Conservation (phyloP, 306 rosid genomes). For the Bauhinia variegata region DNA sequence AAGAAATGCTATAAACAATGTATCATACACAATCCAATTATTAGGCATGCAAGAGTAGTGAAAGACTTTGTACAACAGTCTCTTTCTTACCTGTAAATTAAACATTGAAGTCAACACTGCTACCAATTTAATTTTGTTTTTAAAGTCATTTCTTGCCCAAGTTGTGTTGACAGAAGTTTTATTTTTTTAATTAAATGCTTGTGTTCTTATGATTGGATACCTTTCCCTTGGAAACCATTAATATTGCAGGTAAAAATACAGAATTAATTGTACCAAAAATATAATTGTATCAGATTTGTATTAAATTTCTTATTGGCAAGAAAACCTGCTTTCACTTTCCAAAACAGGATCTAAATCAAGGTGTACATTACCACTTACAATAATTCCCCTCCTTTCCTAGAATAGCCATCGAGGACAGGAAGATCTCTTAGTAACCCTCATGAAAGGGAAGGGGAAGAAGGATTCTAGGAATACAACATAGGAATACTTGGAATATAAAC, state of each 20-base stretch:
- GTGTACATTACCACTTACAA: slow-evolving; percentile 20
- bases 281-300: not conserved
- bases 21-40: slow-evolving; percentile 31
- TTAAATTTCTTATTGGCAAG: slow-evolving; percentile 5
- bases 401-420: slow-evolving; percentile 21
- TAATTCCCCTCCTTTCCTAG: slow-evolving; percentile 34
- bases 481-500: not conserved
- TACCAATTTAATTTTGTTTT: slow-evolving; percentile 28
- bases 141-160: slow-evolving; percentile 23
- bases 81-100: slow-evolving; percentile 42
- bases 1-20: slow-evolving; percentile 40
- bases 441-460: no score
- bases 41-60: slow-evolving; percentile 37
- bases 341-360: slow-evolving; percentile 22
- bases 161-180: no score
- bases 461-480: not conserved
- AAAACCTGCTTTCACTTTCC: slow-evolving; percentile 1
- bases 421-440: no score
- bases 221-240: not conserved
- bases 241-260: not conserved
- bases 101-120: slow-evolving; percentile 25
- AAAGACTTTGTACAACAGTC: slow-evolving; percentile 3
- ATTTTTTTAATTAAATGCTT: no score
- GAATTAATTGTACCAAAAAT: no score
- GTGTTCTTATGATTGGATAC: not conserved